phyloP scores from a whole-genome alignment of 352 stramenopile genomes.

The Hyaloperonospora brassicae region DNA sequence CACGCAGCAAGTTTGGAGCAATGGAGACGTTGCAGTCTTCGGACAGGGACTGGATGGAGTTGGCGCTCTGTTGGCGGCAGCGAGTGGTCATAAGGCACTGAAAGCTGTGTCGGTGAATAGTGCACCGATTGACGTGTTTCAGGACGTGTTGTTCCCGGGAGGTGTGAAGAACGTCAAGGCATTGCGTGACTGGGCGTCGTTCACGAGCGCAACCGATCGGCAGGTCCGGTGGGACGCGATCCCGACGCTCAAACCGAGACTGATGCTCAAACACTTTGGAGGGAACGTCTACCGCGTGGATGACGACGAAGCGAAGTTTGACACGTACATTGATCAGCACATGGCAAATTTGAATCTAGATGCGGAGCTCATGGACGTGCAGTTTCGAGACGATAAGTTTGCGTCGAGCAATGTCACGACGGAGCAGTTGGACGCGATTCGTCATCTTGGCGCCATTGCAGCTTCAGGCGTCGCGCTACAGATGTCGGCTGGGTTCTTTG shows the following conservation, averaged over 20 bases:
- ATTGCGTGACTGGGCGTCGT: conserved; percentile 54
- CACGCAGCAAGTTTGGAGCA: conserved; percentile 68
- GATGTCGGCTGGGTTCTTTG: conserved; percentile 68
- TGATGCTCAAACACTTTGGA: conserved; percentile 84
- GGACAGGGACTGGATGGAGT: conserved; percentile 70
- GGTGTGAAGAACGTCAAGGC: conserved; percentile 70
- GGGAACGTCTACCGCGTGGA: conserved; percentile 79
- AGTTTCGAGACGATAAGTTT: conserved; percentile 63
- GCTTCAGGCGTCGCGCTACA: conserved; percentile 63
- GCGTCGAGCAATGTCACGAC: conserved; percentile 33
- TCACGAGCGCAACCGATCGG: conserved; percentile 65
- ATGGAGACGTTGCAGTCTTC: conserved; percentile 63
- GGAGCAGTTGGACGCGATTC: conserved; percentile 44
- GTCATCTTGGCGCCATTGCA: conserved; percentile 52
- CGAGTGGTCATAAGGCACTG: conserved; percentile 51
- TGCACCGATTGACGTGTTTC: conserved; percentile 61
- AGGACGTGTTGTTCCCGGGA: conserved; percentile 62
- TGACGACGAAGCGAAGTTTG: conserved; percentile 53
- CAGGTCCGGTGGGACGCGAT: conserved; percentile 71
- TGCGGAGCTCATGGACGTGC: conserved; percentile 37
- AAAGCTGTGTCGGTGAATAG: conserved; percentile 70
- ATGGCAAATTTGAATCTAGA: conserved; percentile 49
- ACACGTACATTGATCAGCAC: conserved; percentile 58
- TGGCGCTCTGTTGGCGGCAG: conserved; percentile 51
- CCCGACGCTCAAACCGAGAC: conserved; percentile 59